phyloP scores from a whole-genome alignment of 208 protist genomes.

The Trichomonas vaginalis region DNA sequence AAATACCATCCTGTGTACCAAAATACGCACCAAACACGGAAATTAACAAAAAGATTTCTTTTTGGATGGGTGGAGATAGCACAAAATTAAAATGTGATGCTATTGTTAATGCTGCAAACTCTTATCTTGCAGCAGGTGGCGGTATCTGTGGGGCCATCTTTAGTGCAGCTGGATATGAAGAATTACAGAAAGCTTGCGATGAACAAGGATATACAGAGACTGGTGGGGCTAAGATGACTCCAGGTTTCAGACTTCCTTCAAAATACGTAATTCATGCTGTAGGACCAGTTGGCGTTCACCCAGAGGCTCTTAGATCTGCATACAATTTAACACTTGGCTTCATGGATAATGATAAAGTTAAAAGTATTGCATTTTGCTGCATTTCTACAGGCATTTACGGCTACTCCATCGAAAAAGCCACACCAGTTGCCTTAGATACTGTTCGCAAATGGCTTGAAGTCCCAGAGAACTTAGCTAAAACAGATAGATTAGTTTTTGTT shows the following conservation, averaged over 20 bases:
- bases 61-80: slow-evolving; percentile 36
- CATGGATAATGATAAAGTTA: slow-evolving; percentile 38
- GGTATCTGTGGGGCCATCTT: slow-evolving; percentile 62
- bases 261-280: slow-evolving; percentile 56
- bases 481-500: not conserved
- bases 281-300: slow-evolving; percentile 53
- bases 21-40: not conserved
- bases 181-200: slow-evolving; percentile 48
- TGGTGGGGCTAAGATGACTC: slow-evolving; percentile 48
- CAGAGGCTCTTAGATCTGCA: slow-evolving; percentile 39
- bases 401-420: slow-evolving; percentile 49
- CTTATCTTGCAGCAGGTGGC: slow-evolving; percentile 45
- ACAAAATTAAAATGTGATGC: slow-evolving; percentile 48
- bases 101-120: slow-evolving; percentile 62
- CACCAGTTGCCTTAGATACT: slow-evolving; percentile 47
- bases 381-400: slow-evolving; percentile 63
- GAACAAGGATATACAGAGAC: slow-evolving; percentile 43
- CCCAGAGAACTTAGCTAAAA: not conserved
- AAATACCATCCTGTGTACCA: too few relatives aligned
- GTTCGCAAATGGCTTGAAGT: not conserved
- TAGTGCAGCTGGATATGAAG: slow-evolving; percentile 44
- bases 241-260: slow-evolving; percentile 52
- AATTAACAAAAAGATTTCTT: not conserved
- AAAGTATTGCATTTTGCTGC: slow-evolving; percentile 53
- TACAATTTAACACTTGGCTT: slow-evolving; percentile 49